These are phyloP conservation scores for Trichoderma lentiforme DNA, from an alignment of 2,329 filamentous ascomycete genomes.

Conservation along the genomic window DNA sequence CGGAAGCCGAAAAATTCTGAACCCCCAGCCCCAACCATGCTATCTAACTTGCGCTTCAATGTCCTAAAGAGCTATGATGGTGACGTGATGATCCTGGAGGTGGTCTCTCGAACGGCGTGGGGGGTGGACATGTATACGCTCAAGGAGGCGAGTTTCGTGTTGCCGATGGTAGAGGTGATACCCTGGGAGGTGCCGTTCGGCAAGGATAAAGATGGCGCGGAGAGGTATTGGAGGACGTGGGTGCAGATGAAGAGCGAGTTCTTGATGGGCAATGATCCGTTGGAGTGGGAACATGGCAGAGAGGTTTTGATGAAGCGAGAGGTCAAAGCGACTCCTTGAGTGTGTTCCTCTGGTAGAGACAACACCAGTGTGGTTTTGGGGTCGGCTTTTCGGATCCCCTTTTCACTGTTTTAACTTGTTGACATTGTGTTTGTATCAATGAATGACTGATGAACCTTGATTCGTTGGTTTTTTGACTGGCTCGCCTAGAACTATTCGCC, in stretches of 20 bases:
- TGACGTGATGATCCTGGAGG: neutral
- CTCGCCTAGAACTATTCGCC: neutral
- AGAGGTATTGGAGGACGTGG: neutral
- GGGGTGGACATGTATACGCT: neutral
- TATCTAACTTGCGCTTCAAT: neutral
- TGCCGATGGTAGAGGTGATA: neutral
- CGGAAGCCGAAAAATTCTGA: neutral
- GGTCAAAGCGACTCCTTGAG: neutral
- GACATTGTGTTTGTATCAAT: neutral
- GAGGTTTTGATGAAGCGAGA: neutral
- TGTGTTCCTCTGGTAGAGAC: neutral
- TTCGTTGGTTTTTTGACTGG: no score
- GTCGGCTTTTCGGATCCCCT: neutral
- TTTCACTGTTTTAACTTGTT: neutral
- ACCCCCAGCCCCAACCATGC: neutral
- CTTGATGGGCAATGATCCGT: neutral
- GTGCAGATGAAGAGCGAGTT: neutral
- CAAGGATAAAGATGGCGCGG: neutral
- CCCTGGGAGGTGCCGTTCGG: neutral
- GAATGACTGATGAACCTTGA: neutral
- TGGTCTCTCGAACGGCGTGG: neutral
- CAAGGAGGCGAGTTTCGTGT: neutral
- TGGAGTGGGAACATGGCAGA: neutral
- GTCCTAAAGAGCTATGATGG: neutral
- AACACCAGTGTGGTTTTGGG: neutral